Evolutionary conservation across 345 rosid species (phyloP), one percentile per base, ranked within the genome.

Genomic region (Laguncularia racemosa): DNA sequence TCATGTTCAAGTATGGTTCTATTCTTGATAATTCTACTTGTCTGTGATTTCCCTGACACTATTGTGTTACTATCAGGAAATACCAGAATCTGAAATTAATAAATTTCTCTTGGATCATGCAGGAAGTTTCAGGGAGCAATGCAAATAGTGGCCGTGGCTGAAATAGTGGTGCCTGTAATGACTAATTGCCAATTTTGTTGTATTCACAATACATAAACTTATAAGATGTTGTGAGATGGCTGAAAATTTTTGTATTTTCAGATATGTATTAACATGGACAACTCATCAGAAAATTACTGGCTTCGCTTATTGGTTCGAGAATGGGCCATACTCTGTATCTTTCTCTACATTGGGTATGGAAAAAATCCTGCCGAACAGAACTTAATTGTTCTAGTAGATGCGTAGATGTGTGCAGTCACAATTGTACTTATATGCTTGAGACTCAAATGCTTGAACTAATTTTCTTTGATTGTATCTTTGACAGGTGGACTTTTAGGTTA

Each of bases 401-500:
- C 40, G 7, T 33, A 33, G 10, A 33, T 33, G 11, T 4, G 40
- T 7, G 40, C 40, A 9, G 40, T 33, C 28, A 4, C 1, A 33
- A 33, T 33, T 33, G 40, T 33, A 6, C 40, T 33, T 33, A 4
- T 4, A 2, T 33, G 5, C 28, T 23, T 23, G 28, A 23, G 28
- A 23, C 5, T 23, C 28, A 33, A 7, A 7, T 33, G 40, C 40
- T 33, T 33, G 4, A 33, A 18, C 15, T 43, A 67, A 61, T 62
- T 65, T 13, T 60, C 50, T 44, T 33, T 28, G 2, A 7, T 53
- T 48, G 13, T 58, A 13, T 53, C 6, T 47, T 48, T 33, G 49
- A 50, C 72, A 91, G 98, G 58, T 91, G 98, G 98, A 88, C 85
- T 64, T 91, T 91, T 71, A 80, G 95, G 78, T 86, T 95, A 18